Conservation (phyloP, 768 basidiomycete genomes). For the Neoboletus magnificus region DNA sequence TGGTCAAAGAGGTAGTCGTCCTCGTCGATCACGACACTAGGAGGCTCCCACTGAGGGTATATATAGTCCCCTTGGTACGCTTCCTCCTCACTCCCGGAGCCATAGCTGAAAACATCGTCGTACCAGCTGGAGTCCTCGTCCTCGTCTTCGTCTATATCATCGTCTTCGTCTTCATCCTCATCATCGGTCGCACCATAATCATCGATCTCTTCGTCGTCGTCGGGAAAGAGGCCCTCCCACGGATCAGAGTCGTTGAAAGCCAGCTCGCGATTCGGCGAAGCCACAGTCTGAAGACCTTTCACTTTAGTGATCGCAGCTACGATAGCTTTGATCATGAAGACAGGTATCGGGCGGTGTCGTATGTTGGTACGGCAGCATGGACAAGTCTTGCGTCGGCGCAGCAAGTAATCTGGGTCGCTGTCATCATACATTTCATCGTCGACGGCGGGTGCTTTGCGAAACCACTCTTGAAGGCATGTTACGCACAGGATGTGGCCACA, state of each 20-base stretch:
- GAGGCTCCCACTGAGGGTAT: constrained; percentile 58
- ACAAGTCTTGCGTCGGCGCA: constrained; percentile 65
- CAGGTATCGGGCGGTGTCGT: constrained; percentile 57
- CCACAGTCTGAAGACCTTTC: constrained; percentile 29
- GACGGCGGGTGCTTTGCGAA: constrained; percentile 57
- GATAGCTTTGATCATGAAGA: constrained; percentile 66
- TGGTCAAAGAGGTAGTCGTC: constrained; percentile 36
- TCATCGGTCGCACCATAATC: constrained; percentile 27
- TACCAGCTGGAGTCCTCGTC: constrained; percentile 32
- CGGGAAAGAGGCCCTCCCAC: constrained; percentile 67
- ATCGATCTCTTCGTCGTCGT: constrained; percentile 43
- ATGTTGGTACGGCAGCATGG: constrained; percentile 66
- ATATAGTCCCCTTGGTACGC: constrained; percentile 40
- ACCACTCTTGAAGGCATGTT: constrained; percentile 73
- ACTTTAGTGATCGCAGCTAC: constrained; percentile 45
- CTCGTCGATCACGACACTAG: constrained; percentile 36
- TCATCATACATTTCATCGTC: constrained; percentile 46
- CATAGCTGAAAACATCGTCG: constrained; percentile 36
- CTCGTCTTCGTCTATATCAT: constrained; percentile 29
- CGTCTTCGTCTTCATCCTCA: constrained; percentile 22
- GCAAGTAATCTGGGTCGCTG: constrained; percentile 41
- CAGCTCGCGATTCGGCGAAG: constrained; percentile 23
- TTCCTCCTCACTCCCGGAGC: constrained; percentile 34
- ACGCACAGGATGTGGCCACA: constrained; percentile 81
- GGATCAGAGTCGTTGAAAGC: constrained; percentile 50